Evolutionary conservation across 2,329 filamentous ascomycete genomes (phyloP).

Genomic region (Aspergillus sp.): DNA sequence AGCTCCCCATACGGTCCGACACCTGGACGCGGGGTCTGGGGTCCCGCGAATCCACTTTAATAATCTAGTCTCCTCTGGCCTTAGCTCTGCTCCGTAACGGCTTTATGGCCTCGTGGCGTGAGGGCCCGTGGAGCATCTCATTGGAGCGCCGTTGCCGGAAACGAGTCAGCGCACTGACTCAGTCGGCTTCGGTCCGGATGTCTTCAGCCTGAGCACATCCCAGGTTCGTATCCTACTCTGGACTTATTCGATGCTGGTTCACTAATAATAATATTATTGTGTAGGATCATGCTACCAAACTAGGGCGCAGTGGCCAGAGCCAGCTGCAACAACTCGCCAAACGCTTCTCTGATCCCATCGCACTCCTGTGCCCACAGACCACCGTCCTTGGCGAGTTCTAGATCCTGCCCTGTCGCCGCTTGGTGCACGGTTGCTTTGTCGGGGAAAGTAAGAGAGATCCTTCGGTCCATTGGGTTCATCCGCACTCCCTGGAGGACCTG

Average conservation of each 20-base stretch:
- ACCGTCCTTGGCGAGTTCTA: slow-evolving; percentile 11
- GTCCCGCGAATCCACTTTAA: neutral
- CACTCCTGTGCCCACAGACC: slow-evolving; percentile 7
- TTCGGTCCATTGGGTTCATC: slow-evolving; percentile 34
- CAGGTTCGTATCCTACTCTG: no score
- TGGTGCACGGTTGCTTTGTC: slow-evolving; percentile 21
- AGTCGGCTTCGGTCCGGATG: neutral
- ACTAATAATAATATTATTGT: no score
- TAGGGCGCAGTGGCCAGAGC: neutral
- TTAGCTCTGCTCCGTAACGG: no score
- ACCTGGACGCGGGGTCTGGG: neutral
- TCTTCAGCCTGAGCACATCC: neutral
- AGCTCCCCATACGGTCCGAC: neutral
- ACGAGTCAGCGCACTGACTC: neutral
- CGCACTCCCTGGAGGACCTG: slow-evolving; percentile 33
- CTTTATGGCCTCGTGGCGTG: no score
- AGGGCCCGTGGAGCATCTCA: neutral
- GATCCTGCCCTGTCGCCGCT: slow-evolving; percentile 24
- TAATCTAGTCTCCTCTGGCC: no score
- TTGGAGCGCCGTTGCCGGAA: neutral
- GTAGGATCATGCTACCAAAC: no score
- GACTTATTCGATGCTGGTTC: no score
- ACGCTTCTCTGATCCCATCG: slow-evolving; percentile 3
- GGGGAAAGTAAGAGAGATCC: slow-evolving; percentile 2
- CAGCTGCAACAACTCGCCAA: slow-evolving; percentile 1